Evolutionary conservation across 805 yeast genomes (phyloP).

Genomic region (Spathaspora girioi): DNA sequence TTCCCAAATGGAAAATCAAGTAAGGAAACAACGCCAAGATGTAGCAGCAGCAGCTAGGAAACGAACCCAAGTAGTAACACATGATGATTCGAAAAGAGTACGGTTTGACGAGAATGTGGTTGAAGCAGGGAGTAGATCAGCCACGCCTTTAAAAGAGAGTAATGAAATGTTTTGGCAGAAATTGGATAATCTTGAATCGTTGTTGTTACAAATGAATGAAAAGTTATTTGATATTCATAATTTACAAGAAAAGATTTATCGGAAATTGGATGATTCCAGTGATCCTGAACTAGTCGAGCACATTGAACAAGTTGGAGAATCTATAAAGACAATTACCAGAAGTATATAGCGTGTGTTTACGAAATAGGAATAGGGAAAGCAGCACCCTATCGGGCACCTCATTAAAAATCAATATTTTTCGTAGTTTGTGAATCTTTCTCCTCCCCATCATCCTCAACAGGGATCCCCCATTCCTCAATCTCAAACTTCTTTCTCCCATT

Average conservation of each 20-base stretch:
- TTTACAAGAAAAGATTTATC: constrained; percentile 1
- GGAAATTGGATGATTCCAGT: not conserved
- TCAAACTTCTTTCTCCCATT: constrained; percentile 82
- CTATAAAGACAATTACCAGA: not conserved
- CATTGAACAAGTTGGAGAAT: not conserved
- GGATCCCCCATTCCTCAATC: constrained; percentile 94
- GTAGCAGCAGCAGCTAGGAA: no score
- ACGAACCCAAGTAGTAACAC: not conserved
- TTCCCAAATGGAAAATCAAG: constrained; percentile 24
- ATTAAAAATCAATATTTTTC: constrained; percentile 32
- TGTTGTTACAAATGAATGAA: constrained; percentile 1
- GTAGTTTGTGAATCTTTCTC: constrained; percentile 25
- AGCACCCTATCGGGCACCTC: no score
- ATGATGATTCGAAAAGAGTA: constrained; percentile 3
- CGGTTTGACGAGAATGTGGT: constrained; percentile 3
- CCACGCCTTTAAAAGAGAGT: not conserved
- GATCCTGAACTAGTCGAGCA: not conserved
- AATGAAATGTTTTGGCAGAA: not conserved
- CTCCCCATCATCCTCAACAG: constrained; percentile 78
- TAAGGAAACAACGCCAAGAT: constrained; percentile 13
- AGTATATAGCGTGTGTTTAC: not conserved
- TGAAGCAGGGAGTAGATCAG: not conserved
- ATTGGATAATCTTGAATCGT: constrained; percentile 1
- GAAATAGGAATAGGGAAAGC: no score
- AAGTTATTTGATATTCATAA: constrained; percentile 1